Conservation (phyloP, 257 asterid genomes). For the Rhazya stricta region DNA sequence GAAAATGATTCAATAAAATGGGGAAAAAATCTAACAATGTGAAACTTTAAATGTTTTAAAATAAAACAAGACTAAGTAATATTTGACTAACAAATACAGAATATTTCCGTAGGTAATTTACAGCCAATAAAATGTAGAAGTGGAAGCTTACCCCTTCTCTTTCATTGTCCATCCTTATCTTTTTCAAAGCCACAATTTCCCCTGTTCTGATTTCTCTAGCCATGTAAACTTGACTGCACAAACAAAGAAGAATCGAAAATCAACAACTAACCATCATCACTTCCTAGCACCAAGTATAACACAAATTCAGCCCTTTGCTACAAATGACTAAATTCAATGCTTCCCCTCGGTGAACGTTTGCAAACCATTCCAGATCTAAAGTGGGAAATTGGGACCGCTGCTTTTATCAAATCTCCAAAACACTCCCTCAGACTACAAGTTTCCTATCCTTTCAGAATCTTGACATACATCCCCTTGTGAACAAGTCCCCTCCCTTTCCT, state of each 20-base stretch:
- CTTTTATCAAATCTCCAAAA: not conserved
- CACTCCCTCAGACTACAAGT: not conserved
- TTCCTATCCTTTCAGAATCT: too few species aligned
- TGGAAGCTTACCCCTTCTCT: slow-evolving; percentile 74
- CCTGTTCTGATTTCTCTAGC: slow-evolving; percentile 78
- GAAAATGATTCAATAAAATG: not conserved
- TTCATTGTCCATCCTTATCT: slow-evolving; percentile 90
- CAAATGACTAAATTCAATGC: not conserved
- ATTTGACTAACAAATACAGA: not conserved
- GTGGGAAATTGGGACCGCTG: not conserved
- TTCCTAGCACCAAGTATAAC: not conserved
- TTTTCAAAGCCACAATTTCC: slow-evolving; percentile 89
- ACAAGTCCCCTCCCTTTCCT: too few species aligned
- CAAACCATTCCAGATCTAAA: not conserved
- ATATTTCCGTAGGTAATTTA: not conserved
- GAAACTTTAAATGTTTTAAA: not conserved
- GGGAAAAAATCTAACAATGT: not conserved
- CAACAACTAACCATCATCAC: not conserved
- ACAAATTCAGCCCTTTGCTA: not conserved
- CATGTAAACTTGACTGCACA: slow-evolving; percentile 77
- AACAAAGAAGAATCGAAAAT: slow-evolving; percentile 6
- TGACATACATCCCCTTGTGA: too few species aligned
- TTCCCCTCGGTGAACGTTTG: not conserved
- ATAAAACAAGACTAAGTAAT: not conserved
- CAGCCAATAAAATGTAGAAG: not conserved